Evolutionary conservation across 2,329 filamentous ascomycete genomes (phyloP), one percentile per base, ranked within the genome.

Genomic region (Lasiodiplodia hormozganensis): DNA sequence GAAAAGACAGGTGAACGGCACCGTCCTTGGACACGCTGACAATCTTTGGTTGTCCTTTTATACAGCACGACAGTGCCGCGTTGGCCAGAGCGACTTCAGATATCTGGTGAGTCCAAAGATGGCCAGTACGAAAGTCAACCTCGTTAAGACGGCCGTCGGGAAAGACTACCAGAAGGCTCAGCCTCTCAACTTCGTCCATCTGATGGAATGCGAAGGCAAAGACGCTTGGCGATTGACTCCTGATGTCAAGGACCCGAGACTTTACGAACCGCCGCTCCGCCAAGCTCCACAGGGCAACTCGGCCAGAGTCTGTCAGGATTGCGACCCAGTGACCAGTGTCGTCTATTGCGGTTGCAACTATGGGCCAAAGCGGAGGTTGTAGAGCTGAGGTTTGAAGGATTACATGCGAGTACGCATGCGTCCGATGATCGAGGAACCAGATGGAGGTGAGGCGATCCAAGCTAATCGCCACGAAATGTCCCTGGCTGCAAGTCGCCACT

Each of bases 361-460:
- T 77, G 14, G 80, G 80, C 80, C 80, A 82, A 1, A 82, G 69
- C 23, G 73, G 77, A 21, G 78, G 78, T 34, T 76, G 76, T 73
- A 77, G 76, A 14, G 70, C 70, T 23, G 74, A 75, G 31, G 78
- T 79, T 23, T 76, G 74, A 4, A 81, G 60, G 6, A 71, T 72
- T 6, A 72, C 73, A 31, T 78, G 73, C 49, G 73, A 70, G 53
- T 78, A 80, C 8, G 72, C 72, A 28, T 71, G 73, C 7, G 72
- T 76, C 18, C 72, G 69, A 10, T 69, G 47, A 25, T 73, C 74
- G 62, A 77, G 74, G 8, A 75, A 69, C 89, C 90, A 92, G 1
- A 92, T 82, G 18, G 88, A 85, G 16, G 93, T 88, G 12, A 85
- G 82, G 58, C 91, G 85, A 74, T 95, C 92, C 1, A 95, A 82